A percentile compares a stretch with the other conserved stretches of the same genome.
Conservation (phyloP, 2,329 filamentous ascomycete genomes). For the Pseudophaeomoniella oleicola region DNA sequence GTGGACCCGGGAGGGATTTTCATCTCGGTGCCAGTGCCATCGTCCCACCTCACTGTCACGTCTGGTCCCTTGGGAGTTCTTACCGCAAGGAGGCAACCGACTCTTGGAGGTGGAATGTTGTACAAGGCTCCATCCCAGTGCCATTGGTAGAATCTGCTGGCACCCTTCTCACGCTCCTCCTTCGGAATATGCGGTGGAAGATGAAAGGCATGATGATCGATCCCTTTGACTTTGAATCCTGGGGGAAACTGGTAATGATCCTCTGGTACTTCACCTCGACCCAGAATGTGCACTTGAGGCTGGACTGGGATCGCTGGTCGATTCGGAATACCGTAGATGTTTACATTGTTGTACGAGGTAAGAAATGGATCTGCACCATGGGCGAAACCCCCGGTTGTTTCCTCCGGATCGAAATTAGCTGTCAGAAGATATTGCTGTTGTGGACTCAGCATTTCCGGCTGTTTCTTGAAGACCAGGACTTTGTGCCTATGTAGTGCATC, state of each 20-base stretch:
- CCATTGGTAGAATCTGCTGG: slow-evolving; percentile 22
- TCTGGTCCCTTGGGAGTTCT: slow-evolving; percentile 18
- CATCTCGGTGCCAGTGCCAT: slow-evolving; percentile 20
- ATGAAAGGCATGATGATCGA: slow-evolving; percentile 22
- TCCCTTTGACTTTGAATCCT: slow-evolving; percentile 23
- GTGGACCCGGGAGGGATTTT: slow-evolving; percentile 18
- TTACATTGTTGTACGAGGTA: slow-evolving; percentile 17
- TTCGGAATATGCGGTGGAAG: slow-evolving; percentile 21
- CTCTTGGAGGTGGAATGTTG: slow-evolving; percentile 19
- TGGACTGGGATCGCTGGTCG: slow-evolving; percentile 20
- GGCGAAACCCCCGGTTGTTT: slow-evolving; percentile 22
- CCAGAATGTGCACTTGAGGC: slow-evolving; percentile 23
- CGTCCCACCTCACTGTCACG: slow-evolving; percentile 18
- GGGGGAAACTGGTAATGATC: slow-evolving; percentile 22
- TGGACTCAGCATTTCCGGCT: slow-evolving; percentile 19
- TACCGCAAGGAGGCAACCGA: slow-evolving; percentile 22
- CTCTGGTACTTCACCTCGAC: slow-evolving; percentile 19
- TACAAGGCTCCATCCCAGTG: slow-evolving; percentile 22
- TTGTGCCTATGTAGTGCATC: slow-evolving; percentile 20
- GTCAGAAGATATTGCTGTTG: slow-evolving; percentile 22
- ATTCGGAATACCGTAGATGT: slow-evolving; percentile 20
- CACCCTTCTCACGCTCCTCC: slow-evolving; percentile 18
- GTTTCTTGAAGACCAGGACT: slow-evolving; percentile 23
- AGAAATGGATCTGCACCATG: slow-evolving; percentile 22
- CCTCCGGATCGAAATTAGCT: slow-evolving; percentile 19